Percentiles rank a stretch among this genome's conserved stretches.
phyloP scores from a whole-genome alignment of 768 basidiomycete genomes.

The Russula sp. region DNA sequence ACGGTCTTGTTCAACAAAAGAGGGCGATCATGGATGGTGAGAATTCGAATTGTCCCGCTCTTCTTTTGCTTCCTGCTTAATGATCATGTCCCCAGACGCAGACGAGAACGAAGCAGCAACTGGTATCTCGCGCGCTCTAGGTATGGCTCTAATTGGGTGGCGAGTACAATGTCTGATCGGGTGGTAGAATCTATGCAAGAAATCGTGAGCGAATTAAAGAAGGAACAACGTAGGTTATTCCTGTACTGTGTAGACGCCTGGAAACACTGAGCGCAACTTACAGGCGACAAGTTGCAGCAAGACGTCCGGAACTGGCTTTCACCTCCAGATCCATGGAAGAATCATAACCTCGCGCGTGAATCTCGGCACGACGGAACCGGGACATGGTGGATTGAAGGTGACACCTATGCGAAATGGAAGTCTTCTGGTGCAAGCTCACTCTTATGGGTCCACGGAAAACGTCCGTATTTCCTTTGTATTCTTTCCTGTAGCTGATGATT shows the following conservation, averaged over 20 bases:
- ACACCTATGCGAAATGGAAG: constrained; percentile 3
- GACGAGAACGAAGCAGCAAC: neutral
- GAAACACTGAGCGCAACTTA: neutral
- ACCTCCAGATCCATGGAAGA: constrained; percentile 15
- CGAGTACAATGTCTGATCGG: neutral
- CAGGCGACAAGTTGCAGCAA: constrained; percentile 3
- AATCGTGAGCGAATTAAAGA: neutral
- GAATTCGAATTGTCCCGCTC: neutral
- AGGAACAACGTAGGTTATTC: neutral
- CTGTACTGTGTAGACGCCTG: too few relatives aligned
- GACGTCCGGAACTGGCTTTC: constrained; percentile 4
- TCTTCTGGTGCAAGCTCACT: neutral
- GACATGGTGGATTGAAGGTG: neutral
- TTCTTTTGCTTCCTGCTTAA: neutral
- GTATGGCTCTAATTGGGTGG: neutral
- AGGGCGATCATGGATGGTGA: neutral
- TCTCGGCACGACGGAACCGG: neutral
- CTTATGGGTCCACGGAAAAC: constrained; percentile 17
- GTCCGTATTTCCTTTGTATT: neutral
- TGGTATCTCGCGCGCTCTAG: neutral
- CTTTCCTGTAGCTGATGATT: neutral
- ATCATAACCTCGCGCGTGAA: neutral
- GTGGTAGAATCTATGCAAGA: constrained; percentile 1
- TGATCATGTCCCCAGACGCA: neutral
- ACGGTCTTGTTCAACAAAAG: too few relatives aligned